These are phyloP conservation scores for Karstenula rhodostoma DNA, from an alignment of 2,329 filamentous ascomycete species.

Conservation along the genomic window DNA sequence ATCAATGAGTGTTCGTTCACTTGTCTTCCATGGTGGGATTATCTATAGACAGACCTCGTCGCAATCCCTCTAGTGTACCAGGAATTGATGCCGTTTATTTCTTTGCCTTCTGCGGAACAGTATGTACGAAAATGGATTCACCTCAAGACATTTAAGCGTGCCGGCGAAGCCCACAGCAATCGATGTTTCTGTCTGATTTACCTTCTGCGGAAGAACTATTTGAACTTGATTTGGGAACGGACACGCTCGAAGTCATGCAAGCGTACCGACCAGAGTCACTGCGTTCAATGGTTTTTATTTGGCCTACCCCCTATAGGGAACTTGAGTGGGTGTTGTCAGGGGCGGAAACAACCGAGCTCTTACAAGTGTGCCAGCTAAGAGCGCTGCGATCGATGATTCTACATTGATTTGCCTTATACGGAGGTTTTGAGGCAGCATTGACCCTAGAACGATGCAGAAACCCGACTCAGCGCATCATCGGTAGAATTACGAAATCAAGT, in stretches of 20 bases:
- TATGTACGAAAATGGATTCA: not conserved
- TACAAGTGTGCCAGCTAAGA: not conserved
- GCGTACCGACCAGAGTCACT: not conserved
- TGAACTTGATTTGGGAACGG: not conserved
- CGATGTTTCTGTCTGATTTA: not conserved
- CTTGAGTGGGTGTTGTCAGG: not conserved
- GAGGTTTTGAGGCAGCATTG: not conserved
- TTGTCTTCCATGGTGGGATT: not conserved
- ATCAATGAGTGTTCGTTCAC: not conserved
- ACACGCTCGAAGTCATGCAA: not conserved
- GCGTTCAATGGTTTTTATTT: not conserved
- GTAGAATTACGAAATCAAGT: not conserved
- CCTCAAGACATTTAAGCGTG: not conserved
- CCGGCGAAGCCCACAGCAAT: not conserved
- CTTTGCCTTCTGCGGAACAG: not conserved
- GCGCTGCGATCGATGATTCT: not conserved
- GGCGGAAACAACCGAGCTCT: not conserved
- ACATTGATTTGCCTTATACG: not conserved
- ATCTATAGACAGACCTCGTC: not conserved
- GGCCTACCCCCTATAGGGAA: not conserved
- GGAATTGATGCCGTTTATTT: not conserved
- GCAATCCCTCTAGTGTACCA: not conserved
- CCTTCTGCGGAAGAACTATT: not conserved
- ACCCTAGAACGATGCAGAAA: not conserved
- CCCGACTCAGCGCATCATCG: not conserved